Base-by-base conservation (phyloP, 2,329 filamentous ascomycete species). In the Cercospora zeae-maydis region DNA sequence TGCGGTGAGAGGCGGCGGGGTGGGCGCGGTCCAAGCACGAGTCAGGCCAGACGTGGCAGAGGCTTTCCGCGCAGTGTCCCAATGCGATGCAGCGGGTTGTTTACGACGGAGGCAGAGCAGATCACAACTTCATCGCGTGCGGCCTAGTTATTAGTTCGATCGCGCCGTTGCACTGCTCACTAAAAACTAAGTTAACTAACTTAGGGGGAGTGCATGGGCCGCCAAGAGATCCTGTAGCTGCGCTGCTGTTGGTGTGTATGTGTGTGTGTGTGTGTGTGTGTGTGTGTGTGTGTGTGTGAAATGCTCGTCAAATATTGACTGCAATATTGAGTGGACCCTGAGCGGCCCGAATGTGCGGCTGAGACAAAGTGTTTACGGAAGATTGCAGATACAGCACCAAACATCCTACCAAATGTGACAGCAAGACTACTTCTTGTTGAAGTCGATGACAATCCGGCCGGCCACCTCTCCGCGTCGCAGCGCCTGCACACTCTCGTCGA, bases 371-470 rank as follows among this genome's bases (percentile, higher is more conserved):
- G 24, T 27, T 27, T 27, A 3, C 24, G 3, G 42, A 27, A 27
- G 6, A 47, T 19, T 47, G 19, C 39, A 45, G 10, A 47, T 9
- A 31, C 9, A 9, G 21, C 5, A 5, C 42, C 16, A 19, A 27
- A 14, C 42, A 55, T 39, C 19, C n/a, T 39, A 24, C 30, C 36
- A n/a, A n/a, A 37, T 14, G 30, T n/a, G 19, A 47, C 42, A 47
- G 21, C 16, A 16, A 16, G 33, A 30, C 54, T 63, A 74, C 33
- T 72, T 68, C 67, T 71, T 75, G 64, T 84, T 82, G 66, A 85
- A 85, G 67, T 84, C 80, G 19, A 85, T 77, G 11, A 84, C 82
- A 47, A 82, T 78, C 16, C 82, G 73, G 1, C 83, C 83, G 7
- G 82, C 80, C 49, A 85, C 77, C 67, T 84, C 76, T 0, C 82